Evolutionary conservation across 768 basidiomycete species (phyloP).

Genomic region (Holtermanniella nyarrowii): DNA sequence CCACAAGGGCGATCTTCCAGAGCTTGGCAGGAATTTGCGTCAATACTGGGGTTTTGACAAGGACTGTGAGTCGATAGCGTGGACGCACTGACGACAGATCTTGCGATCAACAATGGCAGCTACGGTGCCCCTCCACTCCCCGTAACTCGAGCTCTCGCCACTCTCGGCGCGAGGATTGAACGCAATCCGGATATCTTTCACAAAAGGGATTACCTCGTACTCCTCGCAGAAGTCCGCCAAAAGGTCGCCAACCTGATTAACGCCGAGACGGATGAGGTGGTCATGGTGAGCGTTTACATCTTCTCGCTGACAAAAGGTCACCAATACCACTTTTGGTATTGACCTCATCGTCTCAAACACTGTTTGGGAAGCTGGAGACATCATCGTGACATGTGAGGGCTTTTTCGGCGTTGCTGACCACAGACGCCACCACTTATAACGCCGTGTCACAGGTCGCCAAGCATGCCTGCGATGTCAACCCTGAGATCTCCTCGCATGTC

Average conservation of each 20-base stretch:
- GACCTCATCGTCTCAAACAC: constrained; percentile 61
- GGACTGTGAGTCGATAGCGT: constrained; percentile 15
- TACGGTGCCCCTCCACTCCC: constrained; percentile 40
- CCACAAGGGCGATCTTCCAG: constrained; percentile 19
- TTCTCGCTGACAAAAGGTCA: constrained; percentile 7
- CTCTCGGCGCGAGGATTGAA: constrained; percentile 34
- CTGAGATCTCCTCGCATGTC: constrained; percentile 48
- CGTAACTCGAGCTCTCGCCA: constrained; percentile 30
- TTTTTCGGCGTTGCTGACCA: not conserved
- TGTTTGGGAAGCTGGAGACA: constrained; percentile 57
- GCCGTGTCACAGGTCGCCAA: constrained; percentile 50
- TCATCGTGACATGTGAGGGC: constrained; percentile 52
- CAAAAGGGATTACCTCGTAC: constrained; percentile 26
- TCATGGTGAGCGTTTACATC: constrained; percentile 17
- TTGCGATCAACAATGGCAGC: constrained; percentile 42
- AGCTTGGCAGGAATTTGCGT: constrained; percentile 39
- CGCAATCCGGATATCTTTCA: constrained; percentile 39
- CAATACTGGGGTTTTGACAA: constrained; percentile 38
- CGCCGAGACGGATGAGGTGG: constrained; percentile 36
- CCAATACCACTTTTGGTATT: constrained; percentile 57
- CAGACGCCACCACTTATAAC: constrained; percentile 53
- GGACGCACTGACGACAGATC: constrained; percentile 16
- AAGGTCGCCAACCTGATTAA: constrained; percentile 34
- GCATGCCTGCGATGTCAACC: constrained; percentile 50
- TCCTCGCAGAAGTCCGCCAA: constrained; percentile 28